Percentiles rank a stretch among this genome's conserved stretches.
phyloP scores from a whole-genome alignment of 1,284 basidiomycete species.

The Ustilago tritici region DNA sequence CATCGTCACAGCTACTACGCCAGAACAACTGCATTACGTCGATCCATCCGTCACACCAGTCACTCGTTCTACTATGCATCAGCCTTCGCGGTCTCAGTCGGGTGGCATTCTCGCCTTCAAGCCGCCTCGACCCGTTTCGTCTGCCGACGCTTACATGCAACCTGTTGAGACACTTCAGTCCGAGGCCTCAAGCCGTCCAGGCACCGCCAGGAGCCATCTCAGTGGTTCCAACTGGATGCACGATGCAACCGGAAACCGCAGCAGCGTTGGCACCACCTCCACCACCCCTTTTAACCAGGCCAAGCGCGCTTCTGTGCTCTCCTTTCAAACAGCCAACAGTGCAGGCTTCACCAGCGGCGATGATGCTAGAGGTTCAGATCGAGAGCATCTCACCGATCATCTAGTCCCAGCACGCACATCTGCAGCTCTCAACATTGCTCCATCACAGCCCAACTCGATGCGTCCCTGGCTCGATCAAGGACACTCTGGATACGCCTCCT shows the following conservation, averaged over 20 bases:
- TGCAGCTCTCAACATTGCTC: constrained; percentile 3
- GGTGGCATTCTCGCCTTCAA: constrained; percentile 4
- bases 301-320: constrained; percentile 59
- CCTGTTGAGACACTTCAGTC: constrained; percentile 36
- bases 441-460: constrained; percentile 3
- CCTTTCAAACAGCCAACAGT: constrained; percentile 65
- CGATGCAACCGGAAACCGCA: constrained; percentile 41
- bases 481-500: constrained; percentile 24
- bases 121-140: constrained; percentile 40
- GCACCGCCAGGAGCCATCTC: constrained; percentile 46
- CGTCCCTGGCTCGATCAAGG: constrained; percentile 41
- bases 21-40: constrained; percentile 24
- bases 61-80: constrained; percentile 2
- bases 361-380: constrained; percentile 35
- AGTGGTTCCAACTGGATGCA: constrained; percentile 49
- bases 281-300: constrained; percentile 31
- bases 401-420: background rate
- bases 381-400: constrained; percentile 24
- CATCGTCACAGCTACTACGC: constrained; percentile 34
- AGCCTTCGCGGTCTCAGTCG: constrained; percentile 21
- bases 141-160: constrained; percentile 49
- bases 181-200: constrained; percentile 40
- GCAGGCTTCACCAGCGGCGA: constrained; percentile 55
- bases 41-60: constrained; percentile 13
- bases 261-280: constrained; percentile 44